Percentiles rank a stretch among this genome's conserved stretches.
phyloP scores from a whole-genome alignment of 1,139 yeast genomes.

The Taphrina flavorubra region DNA sequence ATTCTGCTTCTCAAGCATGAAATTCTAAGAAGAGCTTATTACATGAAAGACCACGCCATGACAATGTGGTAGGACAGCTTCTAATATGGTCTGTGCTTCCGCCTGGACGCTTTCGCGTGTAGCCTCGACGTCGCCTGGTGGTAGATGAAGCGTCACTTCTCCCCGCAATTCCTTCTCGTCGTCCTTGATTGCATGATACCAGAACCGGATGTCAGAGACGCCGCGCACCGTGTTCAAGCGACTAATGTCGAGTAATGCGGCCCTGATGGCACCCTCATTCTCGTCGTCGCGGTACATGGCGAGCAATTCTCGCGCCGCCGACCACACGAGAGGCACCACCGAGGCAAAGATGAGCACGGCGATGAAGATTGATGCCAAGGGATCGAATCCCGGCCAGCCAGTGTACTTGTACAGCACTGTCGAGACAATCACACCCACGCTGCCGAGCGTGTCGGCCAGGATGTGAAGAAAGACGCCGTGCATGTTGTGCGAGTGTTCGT shows the following conservation, averaged over 20 bases:
- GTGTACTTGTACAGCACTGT: slow-evolving; percentile 61
- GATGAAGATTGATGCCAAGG: slow-evolving; percentile 85
- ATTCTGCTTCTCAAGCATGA: neutral
- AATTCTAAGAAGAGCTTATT: neutral
- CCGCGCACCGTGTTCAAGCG: slow-evolving; percentile 79
- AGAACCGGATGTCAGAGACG: slow-evolving; percentile 85
- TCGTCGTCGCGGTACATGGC: slow-evolving; percentile 61
- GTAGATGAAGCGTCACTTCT: neutral
- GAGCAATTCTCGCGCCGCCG: slow-evolving; percentile 77
- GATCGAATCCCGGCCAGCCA: slow-evolving; percentile 75
- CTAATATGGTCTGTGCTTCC: neutral
- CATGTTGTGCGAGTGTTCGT: slow-evolving; percentile 76
- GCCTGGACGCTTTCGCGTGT: neutral
- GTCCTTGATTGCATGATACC: slow-evolving; percentile 59
- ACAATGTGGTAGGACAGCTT: neutral
- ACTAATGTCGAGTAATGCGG: slow-evolving; percentile 68
- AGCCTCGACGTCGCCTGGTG: neutral
- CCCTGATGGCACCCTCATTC: slow-evolving; percentile 67
- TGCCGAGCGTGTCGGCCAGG: slow-evolving; percentile 92
- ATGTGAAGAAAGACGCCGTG: slow-evolving; percentile 91
- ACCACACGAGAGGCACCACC: slow-evolving; percentile 79
- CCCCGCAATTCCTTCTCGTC: neutral
- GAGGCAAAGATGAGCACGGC: slow-evolving; percentile 79
- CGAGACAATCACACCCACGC: slow-evolving; percentile 92
- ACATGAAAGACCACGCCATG: neutral